These are phyloP conservation scores for Naumovozyma baii DNA, from an alignment of 805 yeast species.

Conservation along the genomic window DNA sequence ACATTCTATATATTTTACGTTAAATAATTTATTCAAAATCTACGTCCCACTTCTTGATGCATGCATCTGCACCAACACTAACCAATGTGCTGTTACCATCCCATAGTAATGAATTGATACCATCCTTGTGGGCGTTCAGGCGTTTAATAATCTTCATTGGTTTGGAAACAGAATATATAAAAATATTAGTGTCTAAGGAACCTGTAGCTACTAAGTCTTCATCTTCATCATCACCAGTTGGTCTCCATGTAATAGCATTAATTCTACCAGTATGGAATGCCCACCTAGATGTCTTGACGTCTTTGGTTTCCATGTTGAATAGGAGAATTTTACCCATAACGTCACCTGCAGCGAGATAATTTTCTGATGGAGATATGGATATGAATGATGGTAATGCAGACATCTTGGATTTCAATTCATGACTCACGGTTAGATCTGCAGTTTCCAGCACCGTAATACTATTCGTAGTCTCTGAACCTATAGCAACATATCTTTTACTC, in stretches of 20 bases:
- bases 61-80: slow-evolving; percentile 74
- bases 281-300: slow-evolving; percentile 81
- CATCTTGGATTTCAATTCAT: slow-evolving; percentile 34
- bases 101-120: slow-evolving; percentile 75
- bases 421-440: slow-evolving; percentile 24
- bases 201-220: slow-evolving; percentile 67
- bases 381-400: slow-evolving; percentile 57
- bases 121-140: slow-evolving; percentile 80
- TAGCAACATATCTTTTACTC: slow-evolving; percentile 36
- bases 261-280: slow-evolving; percentile 85
- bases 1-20: no score
- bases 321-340: slow-evolving; percentile 76
- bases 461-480: slow-evolving; percentile 39
- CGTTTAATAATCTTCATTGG: slow-evolving; percentile 70
- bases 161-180: slow-evolving; percentile 65
- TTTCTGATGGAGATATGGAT: slow-evolving; percentile 60
- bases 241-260: slow-evolving; percentile 65
- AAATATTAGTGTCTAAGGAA: slow-evolving; percentile 74
- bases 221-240: slow-evolving; percentile 33
- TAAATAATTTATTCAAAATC: slow-evolving; percentile 6
- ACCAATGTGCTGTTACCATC: slow-evolving; percentile 39
- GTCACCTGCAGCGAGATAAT: slow-evolving; percentile 76
- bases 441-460: slow-evolving; percentile 34
- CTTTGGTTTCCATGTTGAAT: slow-evolving; percentile 44
- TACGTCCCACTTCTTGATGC: slow-evolving; percentile 62